Evolutionary conservation across 2,329 filamentous ascomycete genomes (phyloP).

Genomic region (Penicillium sumatraense): DNA sequence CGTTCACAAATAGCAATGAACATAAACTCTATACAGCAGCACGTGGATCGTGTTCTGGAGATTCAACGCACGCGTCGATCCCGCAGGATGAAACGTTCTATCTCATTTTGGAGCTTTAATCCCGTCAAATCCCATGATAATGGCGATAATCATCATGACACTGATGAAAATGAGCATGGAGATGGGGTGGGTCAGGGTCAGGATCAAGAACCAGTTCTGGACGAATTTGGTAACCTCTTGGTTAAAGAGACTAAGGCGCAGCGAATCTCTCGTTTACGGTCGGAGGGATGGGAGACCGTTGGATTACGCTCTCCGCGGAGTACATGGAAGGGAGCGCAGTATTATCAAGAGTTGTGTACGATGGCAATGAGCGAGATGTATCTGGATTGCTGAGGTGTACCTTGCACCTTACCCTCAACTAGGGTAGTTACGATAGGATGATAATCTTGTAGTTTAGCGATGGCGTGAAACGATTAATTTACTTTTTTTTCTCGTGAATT

Average conservation of each 20-base stretch:
- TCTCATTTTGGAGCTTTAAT: slow-evolving; percentile 48
- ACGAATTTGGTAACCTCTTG: slow-evolving; percentile 22
- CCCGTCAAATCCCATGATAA: slow-evolving; percentile 26
- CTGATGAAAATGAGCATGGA: no score
- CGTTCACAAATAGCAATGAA: slow-evolving; percentile 31
- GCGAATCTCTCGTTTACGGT: slow-evolving; percentile 39
- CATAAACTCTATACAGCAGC: slow-evolving; percentile 30
- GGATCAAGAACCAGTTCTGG: slow-evolving; percentile 8
- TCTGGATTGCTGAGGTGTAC: slow-evolving; percentile 20
- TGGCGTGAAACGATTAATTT: no score
- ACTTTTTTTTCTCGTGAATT: not conserved
- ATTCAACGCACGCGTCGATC: slow-evolving; percentile 30
- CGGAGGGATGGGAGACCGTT: slow-evolving; percentile 43
- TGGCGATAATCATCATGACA: no score
- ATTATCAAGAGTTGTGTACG: slow-evolving; percentile 44
- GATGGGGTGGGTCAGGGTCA: not conserved
- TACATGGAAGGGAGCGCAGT: slow-evolving; percentile 42
- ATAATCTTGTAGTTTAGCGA: no score
- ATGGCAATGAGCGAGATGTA: slow-evolving; percentile 43
- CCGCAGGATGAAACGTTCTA: slow-evolving; percentile 34
- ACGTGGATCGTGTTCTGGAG: slow-evolving; percentile 30
- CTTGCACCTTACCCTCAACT: no score
- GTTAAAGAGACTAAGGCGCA: slow-evolving; percentile 39
- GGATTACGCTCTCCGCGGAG: slow-evolving; percentile 37
- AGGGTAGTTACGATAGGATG: no score